phyloP scores from a whole-genome alignment of 768 basidiomycete species.

The Dictyophora rubrovolvata region DNA sequence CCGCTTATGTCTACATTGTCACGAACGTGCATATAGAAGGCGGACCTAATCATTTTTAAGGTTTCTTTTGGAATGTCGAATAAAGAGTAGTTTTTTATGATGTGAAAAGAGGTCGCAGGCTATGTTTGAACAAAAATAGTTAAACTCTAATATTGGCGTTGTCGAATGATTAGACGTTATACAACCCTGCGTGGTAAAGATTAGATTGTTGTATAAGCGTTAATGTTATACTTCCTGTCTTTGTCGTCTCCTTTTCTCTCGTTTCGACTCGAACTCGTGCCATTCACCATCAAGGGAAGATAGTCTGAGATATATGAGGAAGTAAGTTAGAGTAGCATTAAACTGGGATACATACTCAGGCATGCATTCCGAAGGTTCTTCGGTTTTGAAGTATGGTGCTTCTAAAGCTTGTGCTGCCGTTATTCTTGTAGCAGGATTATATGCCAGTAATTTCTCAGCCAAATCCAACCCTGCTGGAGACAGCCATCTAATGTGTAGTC shows the following conservation, averaged over 20 bases:
- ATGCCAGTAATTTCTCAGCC: conserved; percentile 70
- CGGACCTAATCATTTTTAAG: too few relatives aligned
- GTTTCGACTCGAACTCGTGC: conserved; percentile 96
- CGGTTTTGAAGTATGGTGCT: conserved; percentile 74
- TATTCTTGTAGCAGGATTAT: conserved; percentile 68
- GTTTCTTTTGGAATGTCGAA: too few relatives aligned
- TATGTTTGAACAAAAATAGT: too few relatives aligned
- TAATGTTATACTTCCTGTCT: conserved; percentile 37
- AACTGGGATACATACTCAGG: conserved; percentile 60
- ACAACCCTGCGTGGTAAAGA: conserved; percentile 17
- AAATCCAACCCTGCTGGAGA: conserved; percentile 81
- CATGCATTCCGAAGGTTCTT: conserved; percentile 61
- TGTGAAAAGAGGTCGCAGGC: too few relatives aligned
- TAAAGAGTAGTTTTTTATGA: too few relatives aligned
- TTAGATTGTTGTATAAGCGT: conserved; percentile 18
- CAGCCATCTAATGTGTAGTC: conserved; percentile 51
- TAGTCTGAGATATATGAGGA: conserved; percentile 36
- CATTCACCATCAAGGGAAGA: conserved; percentile 84
- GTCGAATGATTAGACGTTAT: conserved; percentile 9
- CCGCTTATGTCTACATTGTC: background rate
- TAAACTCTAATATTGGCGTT: background rate
- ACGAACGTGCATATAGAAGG: background rate
- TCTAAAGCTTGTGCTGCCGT: conserved; percentile 74
- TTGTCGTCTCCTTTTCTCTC: conserved; percentile 65
- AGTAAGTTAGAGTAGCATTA: background rate